A percentile compares a stretch with the other conserved stretches of the same genome.
phyloP scores from a whole-genome alignment of 495 filamentous ascomycete genomes.

The Penicillium atrosanguineum region DNA sequence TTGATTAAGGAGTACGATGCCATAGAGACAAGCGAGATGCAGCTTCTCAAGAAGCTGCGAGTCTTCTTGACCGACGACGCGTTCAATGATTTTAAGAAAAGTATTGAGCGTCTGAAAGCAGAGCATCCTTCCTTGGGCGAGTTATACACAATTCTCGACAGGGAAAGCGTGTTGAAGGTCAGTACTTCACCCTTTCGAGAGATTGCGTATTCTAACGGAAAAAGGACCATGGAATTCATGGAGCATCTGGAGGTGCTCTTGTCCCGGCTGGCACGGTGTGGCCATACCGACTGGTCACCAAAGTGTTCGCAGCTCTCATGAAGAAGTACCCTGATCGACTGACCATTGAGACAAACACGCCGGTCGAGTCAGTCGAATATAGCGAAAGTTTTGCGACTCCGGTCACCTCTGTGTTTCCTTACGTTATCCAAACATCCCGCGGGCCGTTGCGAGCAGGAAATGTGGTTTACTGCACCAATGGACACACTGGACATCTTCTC shows the following conservation, averaged over 20 bases:
- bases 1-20: conserved; percentile 26
- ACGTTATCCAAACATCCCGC: conserved; percentile 58
- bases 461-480: conserved; percentile 77
- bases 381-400: conserved; percentile 9
- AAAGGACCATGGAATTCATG: conserved; percentile 39
- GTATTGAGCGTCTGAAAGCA: conserved; percentile 22
- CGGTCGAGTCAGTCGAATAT: conserved; percentile 45
- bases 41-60: conserved; percentile 27
- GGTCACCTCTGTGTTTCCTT: conserved; percentile 7
- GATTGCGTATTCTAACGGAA: neutral
- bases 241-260: conserved; percentile 44
- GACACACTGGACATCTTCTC: conserved; percentile 70
- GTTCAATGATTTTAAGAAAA: conserved; percentile 23
- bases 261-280: conserved; percentile 55
- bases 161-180: conserved; percentile 18
- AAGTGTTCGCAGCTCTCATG: conserved; percentile 59
- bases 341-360: conserved; percentile 76
- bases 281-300: conserved; percentile 79
- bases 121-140: conserved; percentile 28
- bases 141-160: conserved; percentile 29
- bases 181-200: neutral
- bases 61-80: conserved; percentile 25
- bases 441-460: conserved; percentile 55
- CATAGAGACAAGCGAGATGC: conserved; percentile 23
- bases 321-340: conserved; percentile 42